These are phyloP conservation scores for Inonotus hispidus DNA, from an alignment of 1,284 basidiomycete species.

Conservation along the genomic window DNA sequence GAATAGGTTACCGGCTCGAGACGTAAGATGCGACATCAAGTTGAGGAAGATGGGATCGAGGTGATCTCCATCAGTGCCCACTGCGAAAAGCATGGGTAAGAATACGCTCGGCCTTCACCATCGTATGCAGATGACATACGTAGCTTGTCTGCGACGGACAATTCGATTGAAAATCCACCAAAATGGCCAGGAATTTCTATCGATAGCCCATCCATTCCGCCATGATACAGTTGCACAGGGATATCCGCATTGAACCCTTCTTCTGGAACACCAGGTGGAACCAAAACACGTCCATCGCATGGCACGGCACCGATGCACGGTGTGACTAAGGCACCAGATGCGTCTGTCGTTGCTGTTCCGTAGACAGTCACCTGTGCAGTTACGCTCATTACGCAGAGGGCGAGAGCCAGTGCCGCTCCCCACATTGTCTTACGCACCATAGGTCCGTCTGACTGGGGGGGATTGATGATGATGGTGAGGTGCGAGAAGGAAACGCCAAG, in stretches of 20 bases:
- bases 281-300: conserved; percentile 16
- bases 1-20: conserved; percentile 51
- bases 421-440: conserved; percentile 1
- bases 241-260: conserved; percentile 22
- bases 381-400: neutral
- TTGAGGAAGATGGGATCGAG: conserved; percentile 68
- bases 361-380: conserved; percentile 13
- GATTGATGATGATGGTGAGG: neutral
- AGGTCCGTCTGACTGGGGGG: neutral
- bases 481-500: neutral
- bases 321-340: conserved; percentile 9
- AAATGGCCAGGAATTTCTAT: conserved; percentile 57
- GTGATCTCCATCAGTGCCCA: conserved; percentile 19
- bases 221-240: conserved; percentile 35
- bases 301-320: conserved; percentile 16
- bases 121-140: conserved; percentile 36
- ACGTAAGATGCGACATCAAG: conserved; percentile 60
- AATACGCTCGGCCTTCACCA: too few species aligned
- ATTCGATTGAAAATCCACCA: conserved; percentile 67
- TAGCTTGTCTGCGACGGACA: conserved; percentile 62
- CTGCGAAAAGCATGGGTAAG: neutral
- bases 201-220: conserved; percentile 38
- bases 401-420: neutral
- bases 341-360: conserved; percentile 8
- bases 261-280: conserved; percentile 6